Conservation (phyloP, 495 filamentous ascomycete species). For the Penicillium cosmopolitanum region DNA sequence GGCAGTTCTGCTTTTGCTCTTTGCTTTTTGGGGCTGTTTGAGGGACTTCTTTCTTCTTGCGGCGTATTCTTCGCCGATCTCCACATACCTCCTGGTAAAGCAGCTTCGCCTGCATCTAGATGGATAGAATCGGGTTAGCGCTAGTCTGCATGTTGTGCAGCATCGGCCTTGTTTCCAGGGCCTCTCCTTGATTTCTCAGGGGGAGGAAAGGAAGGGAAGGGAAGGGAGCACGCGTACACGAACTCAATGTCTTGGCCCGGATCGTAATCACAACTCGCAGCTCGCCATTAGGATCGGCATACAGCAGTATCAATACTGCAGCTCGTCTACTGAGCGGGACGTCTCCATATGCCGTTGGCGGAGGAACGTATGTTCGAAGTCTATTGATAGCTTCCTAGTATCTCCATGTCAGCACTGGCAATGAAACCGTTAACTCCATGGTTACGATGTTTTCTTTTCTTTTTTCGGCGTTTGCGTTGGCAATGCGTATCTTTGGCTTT, state of each 20-base stretch:
- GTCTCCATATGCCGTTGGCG: constrained; percentile 60
- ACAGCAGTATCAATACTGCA: constrained; percentile 83
- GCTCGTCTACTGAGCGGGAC: constrained; percentile 74
- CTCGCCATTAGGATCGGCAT: constrained; percentile 76
- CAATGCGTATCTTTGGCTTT: neutral
- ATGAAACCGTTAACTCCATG: neutral
- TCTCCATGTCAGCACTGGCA: constrained; percentile 11
- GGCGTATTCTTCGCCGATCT: neutral
- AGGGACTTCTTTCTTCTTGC: neutral
- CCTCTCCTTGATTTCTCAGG: constrained; percentile 5
- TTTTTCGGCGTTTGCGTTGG: neutral
- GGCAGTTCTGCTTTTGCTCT: constrained; percentile 5
- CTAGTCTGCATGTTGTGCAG: constrained; percentile 27
- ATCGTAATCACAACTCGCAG: constrained; percentile 85
- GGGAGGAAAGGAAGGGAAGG: neutral
- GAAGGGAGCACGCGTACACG: constrained; percentile 43
- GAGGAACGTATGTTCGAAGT: constrained; percentile 69
- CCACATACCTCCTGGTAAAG: constrained; percentile 78
- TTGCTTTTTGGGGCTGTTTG: neutral
- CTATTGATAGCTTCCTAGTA: constrained; percentile 74
- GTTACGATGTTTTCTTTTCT: neutral
- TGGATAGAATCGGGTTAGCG: constrained; percentile 2
- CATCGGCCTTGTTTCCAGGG: constrained; percentile 12
- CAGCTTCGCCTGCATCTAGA: constrained; percentile 73
- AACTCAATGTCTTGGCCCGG: constrained; percentile 72